These are phyloP conservation scores for Aphanocladium album DNA, from an alignment of 2,329 filamentous ascomycete genomes.

Conservation along the genomic window DNA sequence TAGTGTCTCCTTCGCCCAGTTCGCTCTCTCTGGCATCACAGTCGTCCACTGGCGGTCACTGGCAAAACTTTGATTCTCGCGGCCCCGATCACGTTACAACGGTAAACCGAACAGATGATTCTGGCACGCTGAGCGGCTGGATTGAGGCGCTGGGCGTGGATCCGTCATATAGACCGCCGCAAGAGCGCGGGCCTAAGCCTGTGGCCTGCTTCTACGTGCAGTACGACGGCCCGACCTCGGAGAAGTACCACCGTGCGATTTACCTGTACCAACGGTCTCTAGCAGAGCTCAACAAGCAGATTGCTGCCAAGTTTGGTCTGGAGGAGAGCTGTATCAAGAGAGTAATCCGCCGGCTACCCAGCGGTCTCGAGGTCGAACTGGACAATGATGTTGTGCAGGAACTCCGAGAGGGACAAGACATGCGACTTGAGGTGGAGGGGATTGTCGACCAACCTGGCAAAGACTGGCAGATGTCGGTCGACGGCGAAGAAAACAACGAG, in stretches of 20 bases:
- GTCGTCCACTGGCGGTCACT: constrained; percentile 39
- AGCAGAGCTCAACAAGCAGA: constrained; percentile 64
- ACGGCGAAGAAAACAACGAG: constrained; percentile 37
- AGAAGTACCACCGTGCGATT: constrained; percentile 70
- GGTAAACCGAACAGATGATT: constrained; percentile 50
- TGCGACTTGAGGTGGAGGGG: constrained; percentile 65
- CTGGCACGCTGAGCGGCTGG: constrained; percentile 69
- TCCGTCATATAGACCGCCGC: constrained; percentile 71
- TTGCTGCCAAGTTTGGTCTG: constrained; percentile 76
- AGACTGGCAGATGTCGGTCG: constrained; percentile 60
- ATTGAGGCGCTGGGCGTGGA: constrained; percentile 94
- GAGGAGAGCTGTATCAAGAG: constrained; percentile 67
- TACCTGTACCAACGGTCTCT: constrained; percentile 77
- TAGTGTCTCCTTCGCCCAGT: constrained; percentile 63
- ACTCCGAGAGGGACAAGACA: constrained; percentile 85
- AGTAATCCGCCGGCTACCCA: constrained; percentile 65
- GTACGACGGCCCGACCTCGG: constrained; percentile 47
- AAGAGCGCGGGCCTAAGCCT: constrained; percentile 63
- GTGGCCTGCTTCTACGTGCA: constrained; percentile 86
- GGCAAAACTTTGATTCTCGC: constrained; percentile 55
- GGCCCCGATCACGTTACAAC: constrained; percentile 50
- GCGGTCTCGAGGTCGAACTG: constrained; percentile 76
- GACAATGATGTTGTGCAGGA: constrained; percentile 86
- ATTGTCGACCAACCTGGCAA: constrained; percentile 40
- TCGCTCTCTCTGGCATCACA: constrained; percentile 59